A percentile compares a stretch with the other conserved stretches of the same genome.
Conservation (phyloP, 495 filamentous ascomycete genomes). For the Patellaria atrata region DNA sequence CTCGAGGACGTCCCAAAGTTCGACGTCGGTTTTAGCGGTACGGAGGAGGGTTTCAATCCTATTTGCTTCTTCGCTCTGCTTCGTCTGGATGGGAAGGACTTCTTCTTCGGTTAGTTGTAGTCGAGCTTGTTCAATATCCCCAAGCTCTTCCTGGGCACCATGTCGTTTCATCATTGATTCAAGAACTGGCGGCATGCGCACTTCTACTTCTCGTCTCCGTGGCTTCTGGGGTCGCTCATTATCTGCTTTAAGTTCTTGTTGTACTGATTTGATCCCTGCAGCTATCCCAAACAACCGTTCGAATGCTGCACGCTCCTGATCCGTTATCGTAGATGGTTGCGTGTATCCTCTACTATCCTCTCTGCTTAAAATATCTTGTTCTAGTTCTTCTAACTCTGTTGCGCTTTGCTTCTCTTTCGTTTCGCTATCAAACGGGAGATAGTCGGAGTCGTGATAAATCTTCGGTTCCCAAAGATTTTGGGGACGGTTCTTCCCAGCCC, state of each 20-base stretch:
- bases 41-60: slow-evolving; percentile 35
- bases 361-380: too few species aligned
- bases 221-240: slow-evolving; percentile 2
- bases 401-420: too few species aligned
- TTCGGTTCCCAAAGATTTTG: too few species aligned
- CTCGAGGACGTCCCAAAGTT: slow-evolving; percentile 59
- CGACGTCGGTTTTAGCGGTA: slow-evolving; percentile 42
- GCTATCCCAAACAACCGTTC: slow-evolving; percentile 14
- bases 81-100: not conserved
- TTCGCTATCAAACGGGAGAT: too few species aligned
- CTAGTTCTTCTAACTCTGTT: too few species aligned
- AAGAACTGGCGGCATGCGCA: too few species aligned
- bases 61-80: slow-evolving; percentile 9
- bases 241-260: slow-evolving; percentile 4
- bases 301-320: slow-evolving; percentile 14
- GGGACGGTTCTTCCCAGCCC: too few species aligned
- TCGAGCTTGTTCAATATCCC: not conserved
- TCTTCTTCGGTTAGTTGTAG: not conserved
- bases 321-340: slow-evolving; percentile 15
- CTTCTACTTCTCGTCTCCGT: slow-evolving; percentile 5
- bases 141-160: too few species aligned
- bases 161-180: too few species aligned
- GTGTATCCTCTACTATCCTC: too few species aligned
- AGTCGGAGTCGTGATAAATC: too few species aligned
- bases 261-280: too few species aligned